These are phyloP conservation scores for Hydnomerulius pinastri DNA, from an alignment of 768 basidiomycete genomes.

Conservation along the genomic window DNA sequence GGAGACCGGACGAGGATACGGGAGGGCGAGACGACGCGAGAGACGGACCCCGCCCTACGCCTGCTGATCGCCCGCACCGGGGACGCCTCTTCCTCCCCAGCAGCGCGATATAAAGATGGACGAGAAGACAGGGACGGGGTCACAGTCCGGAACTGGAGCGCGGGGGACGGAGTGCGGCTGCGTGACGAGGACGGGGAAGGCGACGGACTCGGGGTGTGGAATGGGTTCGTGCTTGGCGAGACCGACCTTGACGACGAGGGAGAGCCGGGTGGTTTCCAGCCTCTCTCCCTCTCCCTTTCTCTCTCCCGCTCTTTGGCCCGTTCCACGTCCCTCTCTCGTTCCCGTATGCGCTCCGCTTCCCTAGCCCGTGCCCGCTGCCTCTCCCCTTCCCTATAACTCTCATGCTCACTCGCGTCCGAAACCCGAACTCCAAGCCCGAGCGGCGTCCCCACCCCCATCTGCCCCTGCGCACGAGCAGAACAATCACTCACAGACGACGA, in stretches of 20 bases:
- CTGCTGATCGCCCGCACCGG: too few species aligned
- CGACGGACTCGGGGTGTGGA: neutral
- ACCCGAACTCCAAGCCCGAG: conserved; percentile 21
- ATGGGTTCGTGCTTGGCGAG: neutral
- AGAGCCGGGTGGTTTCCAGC: conserved; percentile 1
- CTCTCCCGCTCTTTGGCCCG: neutral
- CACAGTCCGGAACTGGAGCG: too few species aligned
- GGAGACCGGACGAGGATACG: too few species aligned
- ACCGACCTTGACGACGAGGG: neutral
- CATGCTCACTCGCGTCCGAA: conserved; percentile 28
- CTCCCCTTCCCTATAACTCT: conserved; percentile 17
- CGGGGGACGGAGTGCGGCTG: too few species aligned
- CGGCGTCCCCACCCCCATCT: conserved; percentile 3
- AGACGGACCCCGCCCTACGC: too few species aligned
- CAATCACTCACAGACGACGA: too few species aligned
- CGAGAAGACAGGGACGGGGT: too few species aligned
- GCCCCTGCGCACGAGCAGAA: too few species aligned
- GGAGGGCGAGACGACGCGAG: too few species aligned
- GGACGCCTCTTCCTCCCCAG: too few species aligned
- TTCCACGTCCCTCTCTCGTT: neutral
- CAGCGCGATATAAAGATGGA: too few species aligned
- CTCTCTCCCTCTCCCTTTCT: neutral
- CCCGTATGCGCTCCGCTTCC: conserved; percentile 13
- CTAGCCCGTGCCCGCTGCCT: too few species aligned
- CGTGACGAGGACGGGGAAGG: neutral